Conservation (phyloP, 2,329 filamentous ascomycete species). For the Phyllosticta citriasiana region DNA sequence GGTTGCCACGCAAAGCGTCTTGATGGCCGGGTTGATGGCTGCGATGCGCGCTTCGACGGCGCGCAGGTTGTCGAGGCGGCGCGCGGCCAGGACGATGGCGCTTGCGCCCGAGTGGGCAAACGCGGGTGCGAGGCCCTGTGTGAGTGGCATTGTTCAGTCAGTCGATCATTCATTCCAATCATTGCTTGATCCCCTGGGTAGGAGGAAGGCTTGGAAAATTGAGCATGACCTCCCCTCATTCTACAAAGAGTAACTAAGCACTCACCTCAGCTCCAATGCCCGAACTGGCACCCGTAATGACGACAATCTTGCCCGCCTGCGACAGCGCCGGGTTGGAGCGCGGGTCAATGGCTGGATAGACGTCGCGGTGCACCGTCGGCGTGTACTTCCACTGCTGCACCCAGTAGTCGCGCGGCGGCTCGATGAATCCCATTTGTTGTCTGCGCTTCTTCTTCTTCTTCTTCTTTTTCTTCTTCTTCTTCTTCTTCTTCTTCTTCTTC, state of each 20-base stretch:
- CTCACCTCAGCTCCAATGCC: constrained; percentile 42
- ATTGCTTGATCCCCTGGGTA: not conserved
- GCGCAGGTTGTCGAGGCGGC: constrained; percentile 33
- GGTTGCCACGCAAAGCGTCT: constrained; percentile 26
- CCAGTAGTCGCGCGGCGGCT: not conserved
- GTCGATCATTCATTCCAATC: not conserved
- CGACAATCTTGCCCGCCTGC: constrained; percentile 30
- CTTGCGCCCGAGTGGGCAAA: constrained; percentile 46
- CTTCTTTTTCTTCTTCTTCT: too few relatives aligned
- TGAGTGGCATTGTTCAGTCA: not conserved
- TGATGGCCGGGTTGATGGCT: constrained; percentile 20
- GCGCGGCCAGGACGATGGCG: constrained; percentile 45
- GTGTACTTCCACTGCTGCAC: not conserved
- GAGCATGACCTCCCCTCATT: too few relatives aligned
- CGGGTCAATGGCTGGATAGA: constrained; percentile 44
- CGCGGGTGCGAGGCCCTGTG: constrained; percentile 33
- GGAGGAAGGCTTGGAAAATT: too few relatives aligned
- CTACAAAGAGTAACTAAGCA: not conserved
- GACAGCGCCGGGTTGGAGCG: constrained; percentile 9
- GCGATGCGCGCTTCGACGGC: constrained; percentile 24
- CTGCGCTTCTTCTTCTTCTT: too few relatives aligned
- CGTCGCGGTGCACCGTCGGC: constrained; percentile 34
- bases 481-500: too few relatives aligned
- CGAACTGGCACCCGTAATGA: constrained; percentile 47
- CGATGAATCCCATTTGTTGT: not conserved